Evolutionary conservation across 306 rosid genomes (phyloP), one percentile per base, ranked within the genome.

Genomic region (Calophaca sinica): DNA sequence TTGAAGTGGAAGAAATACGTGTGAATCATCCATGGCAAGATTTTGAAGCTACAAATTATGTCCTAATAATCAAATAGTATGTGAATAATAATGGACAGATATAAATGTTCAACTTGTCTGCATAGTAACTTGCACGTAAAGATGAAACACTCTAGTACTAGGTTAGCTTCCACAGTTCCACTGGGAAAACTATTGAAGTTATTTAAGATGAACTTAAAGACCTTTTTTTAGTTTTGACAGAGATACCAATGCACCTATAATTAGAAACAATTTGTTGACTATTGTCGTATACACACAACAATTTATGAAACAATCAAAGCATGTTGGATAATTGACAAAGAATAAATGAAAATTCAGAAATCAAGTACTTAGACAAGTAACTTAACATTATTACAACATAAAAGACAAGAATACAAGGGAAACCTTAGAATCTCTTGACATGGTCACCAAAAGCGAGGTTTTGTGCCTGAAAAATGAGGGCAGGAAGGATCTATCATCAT

Each of bases 401-500:
- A 68, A 33, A 39, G 53, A 32, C n/a, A 50, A 14, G 58, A 79
- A 79, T 12, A 7, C 36, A 51, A 35, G 31, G 68, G 46, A 62
- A 69, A 89, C 97, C 98, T 88, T 93, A 4, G 97, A 91, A 81
- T 91, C 93, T 82, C 83, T 85, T n/a, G 98, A 84, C 69, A 91
- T 81, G 61, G 90, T 84, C 80, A 76, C 93, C 89, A 93, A 87
- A 76, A 87, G 93, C 7, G 97, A 89, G 15, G 89, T 66, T 72
- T 79, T 88, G 75, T 93, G 96, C 76, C 98, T 93, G 89, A 64
- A 68, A 75, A 80, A 79, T 38, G 64, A 78, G 70, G 53, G 53
- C 51, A 62, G 49, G 28, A 79, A 83, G 63, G 50, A 81, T 48
- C 73, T 45, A 72, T 68, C 71, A 81, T 57, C 41, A 54, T 42